Percentiles rank a stretch among this genome's conserved stretches.
These are phyloP conservation scores for Bonnemaisonia californica DNA, from an alignment of 31 red algal species.

Conservation along the genomic window DNA sequence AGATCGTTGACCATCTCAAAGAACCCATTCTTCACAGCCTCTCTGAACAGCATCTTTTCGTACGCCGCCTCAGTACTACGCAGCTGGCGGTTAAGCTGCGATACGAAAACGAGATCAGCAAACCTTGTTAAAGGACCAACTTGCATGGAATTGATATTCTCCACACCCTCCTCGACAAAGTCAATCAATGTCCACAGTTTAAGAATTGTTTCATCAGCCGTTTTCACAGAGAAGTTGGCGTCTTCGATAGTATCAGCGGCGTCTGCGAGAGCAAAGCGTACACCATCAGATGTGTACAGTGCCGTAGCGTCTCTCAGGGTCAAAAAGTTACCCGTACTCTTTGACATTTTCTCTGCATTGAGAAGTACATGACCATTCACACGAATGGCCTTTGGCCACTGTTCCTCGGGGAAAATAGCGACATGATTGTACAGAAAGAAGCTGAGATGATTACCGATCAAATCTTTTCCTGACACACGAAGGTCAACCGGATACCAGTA, in stretches of 20 bases:
- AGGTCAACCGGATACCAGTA: slow-evolving; percentile 99
- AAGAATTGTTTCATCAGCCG: slow-evolving; percentile 90
- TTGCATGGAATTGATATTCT: slow-evolving; percentile 58
- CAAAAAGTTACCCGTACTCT: slow-evolving; percentile 97
- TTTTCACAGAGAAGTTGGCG: slow-evolving; percentile 92
- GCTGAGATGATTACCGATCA: slow-evolving; percentile 94
- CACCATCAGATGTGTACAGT: slow-evolving; percentile 88
- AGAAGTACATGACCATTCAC: slow-evolving; percentile 95
- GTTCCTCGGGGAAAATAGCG: slow-evolving; percentile 85
- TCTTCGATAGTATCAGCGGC: slow-evolving; percentile 96
- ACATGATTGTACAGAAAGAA: slow-evolving; percentile 98
- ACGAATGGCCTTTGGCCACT: slow-evolving; percentile 90
- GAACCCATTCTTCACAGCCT: slow-evolving; percentile 89
- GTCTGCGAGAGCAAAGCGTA: slow-evolving; percentile 94
- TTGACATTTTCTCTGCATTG: slow-evolving; percentile 99
- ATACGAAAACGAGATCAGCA: slow-evolving; percentile 81
- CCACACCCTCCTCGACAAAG: slow-evolving; percentile 81
- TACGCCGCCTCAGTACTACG: slow-evolving; percentile 74
- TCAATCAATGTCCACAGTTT: slow-evolving; percentile 89
- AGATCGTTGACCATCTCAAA: slow-evolving; percentile 85
- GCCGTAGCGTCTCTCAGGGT: slow-evolving; percentile 85
- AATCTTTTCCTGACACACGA: slow-evolving; percentile 95
- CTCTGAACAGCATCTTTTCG: slow-evolving; percentile 85
- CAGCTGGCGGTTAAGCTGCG: slow-evolving; percentile 70
- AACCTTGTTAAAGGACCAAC: slow-evolving; percentile 63